Percentiles rank a stretch among this genome's conserved stretches.
Evolutionary conservation across 2,329 filamentous ascomycete genomes (phyloP).

Genomic region (Neophaeococcomyces aloes): DNA sequence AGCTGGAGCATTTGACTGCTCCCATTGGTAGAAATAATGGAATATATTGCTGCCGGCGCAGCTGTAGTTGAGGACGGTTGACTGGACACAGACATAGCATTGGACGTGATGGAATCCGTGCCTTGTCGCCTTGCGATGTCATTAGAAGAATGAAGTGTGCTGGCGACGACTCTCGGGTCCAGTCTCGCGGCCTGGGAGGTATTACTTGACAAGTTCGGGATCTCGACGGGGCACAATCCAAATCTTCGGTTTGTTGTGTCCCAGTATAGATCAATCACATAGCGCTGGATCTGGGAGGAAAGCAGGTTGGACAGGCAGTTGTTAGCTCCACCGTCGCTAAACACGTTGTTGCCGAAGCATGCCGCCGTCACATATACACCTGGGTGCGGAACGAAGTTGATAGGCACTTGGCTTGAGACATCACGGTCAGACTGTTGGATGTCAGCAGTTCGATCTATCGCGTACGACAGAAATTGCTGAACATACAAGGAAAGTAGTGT

Average conservation of each 20-base stretch:
- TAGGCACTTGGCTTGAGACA: conserved; percentile 47
- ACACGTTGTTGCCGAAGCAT: conserved; percentile 48
- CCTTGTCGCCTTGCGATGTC: neutral
- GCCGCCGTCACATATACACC: conserved; percentile 47
- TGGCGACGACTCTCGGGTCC: neutral
- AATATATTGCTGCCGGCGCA: conserved; percentile 15
- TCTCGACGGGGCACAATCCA: conserved; percentile 49
- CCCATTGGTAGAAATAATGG: conserved; percentile 13
- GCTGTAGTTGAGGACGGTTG: conserved; percentile 8
- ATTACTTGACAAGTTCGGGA: conserved; percentile 13
- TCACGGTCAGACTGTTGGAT: conserved; percentile 49
- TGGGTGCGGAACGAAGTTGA: conserved; percentile 51
- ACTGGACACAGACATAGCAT: neutral
- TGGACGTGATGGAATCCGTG: neutral
- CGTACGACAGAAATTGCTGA: too few relatives aligned
- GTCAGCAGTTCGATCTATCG: neutral
- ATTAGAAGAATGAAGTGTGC: neutral
- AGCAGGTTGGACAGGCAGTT: conserved; percentile 55
- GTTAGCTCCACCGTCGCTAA: conserved; percentile 40
- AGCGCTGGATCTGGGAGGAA: conserved; percentile 46
- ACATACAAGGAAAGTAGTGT: conserved; percentile 5
- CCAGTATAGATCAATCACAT: conserved; percentile 56
- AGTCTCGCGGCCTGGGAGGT: neutral
- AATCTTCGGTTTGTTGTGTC: conserved; percentile 44
- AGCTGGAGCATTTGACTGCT: conserved; percentile 27